Base-by-base conservation (phyloP, 176 grass and related monocot genomes). In the Phoenix roebelenii region DNA sequence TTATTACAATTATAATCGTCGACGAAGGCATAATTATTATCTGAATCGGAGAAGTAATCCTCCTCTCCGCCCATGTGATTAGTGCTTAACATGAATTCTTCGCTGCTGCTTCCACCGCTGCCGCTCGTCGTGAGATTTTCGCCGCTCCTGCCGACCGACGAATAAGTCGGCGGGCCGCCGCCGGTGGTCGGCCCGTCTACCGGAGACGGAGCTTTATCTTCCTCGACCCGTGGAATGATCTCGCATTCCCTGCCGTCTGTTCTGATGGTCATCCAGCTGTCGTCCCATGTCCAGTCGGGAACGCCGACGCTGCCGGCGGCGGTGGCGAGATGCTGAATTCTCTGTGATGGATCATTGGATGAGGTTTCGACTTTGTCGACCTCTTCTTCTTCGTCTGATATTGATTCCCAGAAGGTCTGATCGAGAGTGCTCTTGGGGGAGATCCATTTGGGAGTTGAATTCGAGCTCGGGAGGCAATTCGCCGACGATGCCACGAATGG, bases 371-470 rank as follows among this genome's bases (percentile, higher is more conserved):
- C 22, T 59, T 59, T 19, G 55, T 59, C 52, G 17, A 16, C 17
- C 9, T 35, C 29, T 19, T 60, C 68, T 17, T 60, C 35, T 44
- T 44, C 68, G 23, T 65, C 62, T 48, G 62, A 51, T 48, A 71
- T 12, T 44, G 77, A 69, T 7, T 80, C 72, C 83, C 83, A 87
- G 71, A 87, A 75, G 54, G 52, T 58, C 52, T 74, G 65, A 61
- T 93, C 88, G 1, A 93, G 68, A 17, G 80, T 87, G 80, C 88
- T 93, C 57, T 77, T 93, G 2, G 88, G 89, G 1, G 88, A 93
- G 28, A 76, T 76, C 74, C 84, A 63, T 57, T 50, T 44, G 10
- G 2, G 10, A 44, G 35, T 44, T 10, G 35, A 44, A 44, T 44
- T 44, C 9, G 35, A 44, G 35, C 14, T 44, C 9, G 10, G 5